These are phyloP conservation scores for Solanum rostratum DNA, from an alignment of 257 asterid genomes.

Conservation along the genomic window DNA sequence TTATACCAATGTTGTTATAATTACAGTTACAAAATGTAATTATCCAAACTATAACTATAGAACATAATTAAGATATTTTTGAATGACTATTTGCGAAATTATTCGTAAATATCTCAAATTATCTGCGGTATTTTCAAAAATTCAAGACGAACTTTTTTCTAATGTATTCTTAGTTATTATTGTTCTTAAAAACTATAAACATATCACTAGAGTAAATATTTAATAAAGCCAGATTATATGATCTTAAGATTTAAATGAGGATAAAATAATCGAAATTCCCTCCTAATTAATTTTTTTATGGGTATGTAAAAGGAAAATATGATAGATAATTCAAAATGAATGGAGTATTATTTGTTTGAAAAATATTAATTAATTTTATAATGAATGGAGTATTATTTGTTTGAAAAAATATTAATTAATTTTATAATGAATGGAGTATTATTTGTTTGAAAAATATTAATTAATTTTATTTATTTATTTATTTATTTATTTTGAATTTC, in stretches of 20 bases:
- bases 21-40: no score
- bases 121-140: background rate
- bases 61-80: no score
- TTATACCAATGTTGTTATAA: no score
- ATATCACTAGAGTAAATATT: background rate
- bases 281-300: background rate
- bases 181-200: background rate
- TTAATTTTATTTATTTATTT: background rate
- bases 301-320: background rate
- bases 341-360: background rate
- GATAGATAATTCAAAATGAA: background rate
- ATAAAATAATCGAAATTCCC: background rate
- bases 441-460: background rate
- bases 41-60: no score
- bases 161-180: background rate
- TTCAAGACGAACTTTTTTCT: no score
- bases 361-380: background rate
- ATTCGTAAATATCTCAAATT: background rate
- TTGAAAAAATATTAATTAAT: background rate
- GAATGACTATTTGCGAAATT: no score
- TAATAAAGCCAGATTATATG: background rate
- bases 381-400: background rate
- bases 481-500: background rate
- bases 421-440: background rate
- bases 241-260: background rate